Evolutionary conservation across 202 grass and related monocot species (phyloP).

Genomic region (Eragrostis tef): DNA sequence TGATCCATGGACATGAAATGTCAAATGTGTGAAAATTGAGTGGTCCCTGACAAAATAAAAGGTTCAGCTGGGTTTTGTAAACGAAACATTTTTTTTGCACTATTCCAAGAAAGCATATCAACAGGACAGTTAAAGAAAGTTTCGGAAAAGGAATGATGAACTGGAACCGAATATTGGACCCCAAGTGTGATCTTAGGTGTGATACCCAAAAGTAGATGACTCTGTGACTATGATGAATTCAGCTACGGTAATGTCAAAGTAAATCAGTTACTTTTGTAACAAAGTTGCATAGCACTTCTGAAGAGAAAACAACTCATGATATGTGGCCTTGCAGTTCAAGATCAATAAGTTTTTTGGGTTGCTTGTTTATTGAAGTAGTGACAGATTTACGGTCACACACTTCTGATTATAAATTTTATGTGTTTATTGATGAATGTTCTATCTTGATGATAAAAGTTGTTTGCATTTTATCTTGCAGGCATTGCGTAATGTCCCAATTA

Average conservation of each 20-base stretch:
- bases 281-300: background rate
- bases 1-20: background rate
- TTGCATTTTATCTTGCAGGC: constrained; percentile 58
- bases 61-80: background rate
- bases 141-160: background rate
- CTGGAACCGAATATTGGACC: background rate
- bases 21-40: constrained; percentile 13
- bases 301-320: background rate
- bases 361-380: constrained; percentile 13
- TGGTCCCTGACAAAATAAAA: background rate
- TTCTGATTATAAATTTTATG: constrained; percentile 23
- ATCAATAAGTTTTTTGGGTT: constrained; percentile 15
- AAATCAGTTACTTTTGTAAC: constrained; percentile 10
- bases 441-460: constrained; percentile 26
- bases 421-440: constrained; percentile 22
- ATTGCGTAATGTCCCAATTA: constrained; percentile 59
- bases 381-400: background rate
- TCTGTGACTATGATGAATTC: constrained; percentile 1
- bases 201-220: background rate
- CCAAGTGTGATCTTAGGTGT: no score
- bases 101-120: background rate
- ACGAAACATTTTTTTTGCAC: background rate
- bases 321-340: background rate
- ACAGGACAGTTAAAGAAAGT: background rate
- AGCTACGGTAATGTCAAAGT: constrained; percentile 3